Evolutionary conservation across 495 filamentous ascomycete species (phyloP).

Genomic region (Neurospora africana): DNA sequence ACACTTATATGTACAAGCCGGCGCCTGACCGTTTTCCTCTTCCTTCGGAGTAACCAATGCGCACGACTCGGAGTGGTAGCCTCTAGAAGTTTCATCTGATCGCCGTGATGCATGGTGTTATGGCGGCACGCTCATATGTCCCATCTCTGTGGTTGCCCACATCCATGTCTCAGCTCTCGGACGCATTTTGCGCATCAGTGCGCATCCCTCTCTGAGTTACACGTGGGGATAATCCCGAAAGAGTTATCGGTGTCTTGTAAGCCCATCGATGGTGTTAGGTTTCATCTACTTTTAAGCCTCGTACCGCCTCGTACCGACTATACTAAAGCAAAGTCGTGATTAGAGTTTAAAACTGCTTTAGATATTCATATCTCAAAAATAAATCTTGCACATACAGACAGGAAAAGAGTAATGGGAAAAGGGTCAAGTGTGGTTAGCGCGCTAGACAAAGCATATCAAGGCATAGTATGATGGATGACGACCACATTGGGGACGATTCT

Average conservation of each 20-base stretch:
- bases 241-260: constrained; percentile 15
- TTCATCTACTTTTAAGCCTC: constrained; percentile 3
- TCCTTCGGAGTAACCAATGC: background rate
- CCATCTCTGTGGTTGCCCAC: constrained; percentile 1
- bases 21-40: background rate
- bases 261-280: background rate
- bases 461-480: background rate
- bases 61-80: background rate
- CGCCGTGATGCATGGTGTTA: background rate
- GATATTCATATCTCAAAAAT: background rate
- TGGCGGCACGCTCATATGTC: background rate
- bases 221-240: constrained; percentile 21
- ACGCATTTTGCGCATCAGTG: background rate
- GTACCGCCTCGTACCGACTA: background rate
- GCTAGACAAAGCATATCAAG: background rate
- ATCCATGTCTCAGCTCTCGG: constrained; percentile 3
- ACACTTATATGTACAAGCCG: background rate
- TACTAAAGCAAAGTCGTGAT: background rate
- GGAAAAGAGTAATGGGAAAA: background rate
- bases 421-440: background rate
- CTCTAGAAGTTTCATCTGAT: background rate
- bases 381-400: background rate
- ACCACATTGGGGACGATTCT: background rate
- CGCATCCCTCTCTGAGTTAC: constrained; percentile 5
- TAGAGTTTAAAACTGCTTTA: background rate